Base-by-base conservation (phyloP, 805 yeast genomes). In the Starmerella sirachaensis region DNA sequence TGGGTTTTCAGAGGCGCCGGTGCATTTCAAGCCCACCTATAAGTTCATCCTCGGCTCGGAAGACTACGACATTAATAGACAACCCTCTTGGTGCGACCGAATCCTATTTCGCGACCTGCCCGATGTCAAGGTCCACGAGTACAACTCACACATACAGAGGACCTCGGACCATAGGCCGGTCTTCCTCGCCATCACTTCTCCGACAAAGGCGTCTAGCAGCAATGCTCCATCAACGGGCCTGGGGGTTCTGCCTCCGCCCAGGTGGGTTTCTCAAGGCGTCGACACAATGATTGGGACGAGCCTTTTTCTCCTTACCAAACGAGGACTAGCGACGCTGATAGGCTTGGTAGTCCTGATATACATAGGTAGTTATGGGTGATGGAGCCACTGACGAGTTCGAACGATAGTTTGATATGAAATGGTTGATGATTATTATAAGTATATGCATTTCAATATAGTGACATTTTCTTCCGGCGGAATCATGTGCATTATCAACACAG, bases 71-170 rank as follows among this genome's bases (percentile, higher is more conserved):
- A 29, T 55, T 2, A 76, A 74, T 47, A 64, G 95, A 38, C 61
- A 63, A 1, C 93, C 95, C 0, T 77, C 93, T 6, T 86, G 94
- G 93, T 85, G 95, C 58, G 97, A 86, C 55, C 60, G 97, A 37
- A 70, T 86, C 5, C 55, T 86, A 31, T 82, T 62, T 50, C 24
- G 47, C 5, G 17, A 19, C 4, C 18, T 37, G 6, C 12, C 20
- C 10, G 38, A 27, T 6, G 18, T 22, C 9, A 14, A 3, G 4
- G 31, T 40, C 6, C 5, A 13, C 6, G n/a, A 13, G 11, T 43
- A 43, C 28, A 22, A 24, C 12, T 9, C 27, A 7, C 9, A 33
- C 18, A 19, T 13, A 18, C 9, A 18, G 3, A 10, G 23, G 6
- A 18, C 27, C 18, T 80, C 94, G 0, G 96, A 85, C 56, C 96